These are phyloP conservation scores for Pleurotus eryngii DNA, from an alignment of 768 basidiomycete genomes.

Conservation along the genomic window DNA sequence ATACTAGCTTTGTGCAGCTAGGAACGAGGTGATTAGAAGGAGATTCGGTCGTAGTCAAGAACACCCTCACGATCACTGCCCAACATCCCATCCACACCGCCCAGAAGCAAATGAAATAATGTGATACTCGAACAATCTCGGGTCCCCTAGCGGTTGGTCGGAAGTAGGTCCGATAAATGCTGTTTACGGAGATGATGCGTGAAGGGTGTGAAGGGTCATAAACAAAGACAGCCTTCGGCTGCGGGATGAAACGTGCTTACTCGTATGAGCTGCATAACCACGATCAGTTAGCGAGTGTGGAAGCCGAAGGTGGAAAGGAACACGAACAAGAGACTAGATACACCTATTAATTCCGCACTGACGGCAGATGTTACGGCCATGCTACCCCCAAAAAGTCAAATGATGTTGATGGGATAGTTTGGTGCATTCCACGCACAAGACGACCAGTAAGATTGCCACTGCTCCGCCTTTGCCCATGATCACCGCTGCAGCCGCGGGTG, in stretches of 20 bases:
- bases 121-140: slow-evolving; percentile 37
- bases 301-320: background rate
- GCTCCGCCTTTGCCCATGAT: slow-evolving; percentile 45
- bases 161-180: slow-evolving; percentile 37
- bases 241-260: slow-evolving; percentile 23
- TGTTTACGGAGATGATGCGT: slow-evolving; percentile 6
- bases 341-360: slow-evolving; percentile 44
- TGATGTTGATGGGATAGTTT: background rate
- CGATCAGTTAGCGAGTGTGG: background rate
- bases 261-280: slow-evolving; percentile 37
- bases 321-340: slow-evolving; percentile 39
- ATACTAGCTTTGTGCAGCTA: slow-evolving; percentile 43
- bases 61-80: slow-evolving; percentile 29
- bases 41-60: background rate
- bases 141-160: slow-evolving; percentile 31
- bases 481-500: slow-evolving; percentile 43
- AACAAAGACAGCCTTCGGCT: background rate
- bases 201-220: background rate
- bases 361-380: slow-evolving; percentile 48
- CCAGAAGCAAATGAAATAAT: slow-evolving; percentile 39
- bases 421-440: slow-evolving; percentile 25
- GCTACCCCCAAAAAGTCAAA: slow-evolving; percentile 12
- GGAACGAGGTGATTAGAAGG: background rate
- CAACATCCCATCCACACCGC: slow-evolving; percentile 42
- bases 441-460: slow-evolving; percentile 39